Evolutionary conservation across 176 grass and related monocot species (phyloP), one percentile per base, ranked within the genome.

Genomic region (Calamus simplicifolius): DNA sequence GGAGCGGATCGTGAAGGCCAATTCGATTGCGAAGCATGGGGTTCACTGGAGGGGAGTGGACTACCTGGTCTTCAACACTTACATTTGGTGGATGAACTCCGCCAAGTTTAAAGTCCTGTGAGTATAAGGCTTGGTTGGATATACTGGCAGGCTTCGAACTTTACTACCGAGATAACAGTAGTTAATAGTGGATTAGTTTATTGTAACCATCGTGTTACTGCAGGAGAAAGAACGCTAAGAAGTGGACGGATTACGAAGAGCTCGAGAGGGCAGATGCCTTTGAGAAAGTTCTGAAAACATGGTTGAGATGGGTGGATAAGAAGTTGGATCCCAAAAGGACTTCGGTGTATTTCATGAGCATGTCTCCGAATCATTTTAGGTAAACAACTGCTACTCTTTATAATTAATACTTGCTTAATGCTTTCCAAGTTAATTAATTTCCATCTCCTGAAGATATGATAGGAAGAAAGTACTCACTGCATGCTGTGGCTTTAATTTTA

Each of bases 31-130:
- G 54, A 71, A 27, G 3, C 93, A 98, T 59, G 87, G 84, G 0
- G 72, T 25, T 6, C n/a, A 92, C 59, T 98, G 93, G 87, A 92
- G 63, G 57, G 81, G 28, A 3, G 81, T 68, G 0, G 93, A 98
- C 55, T 98, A 88, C 72, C 77, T 98, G 66, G n/a, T 98, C 68
- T 98, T 98, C 77, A 91, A 98, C 66, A 92, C 87, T 12, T 98
- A 98, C 81, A 98, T 98, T 64, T 98, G 93, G 93, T 98, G 93
- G 93, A 83, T 98, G 84, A 98, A 98, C 78, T 76, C 59, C 0
- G 5, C 58, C 8, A 72, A 92, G 27, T 55, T 68, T 10, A 68
- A 68, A 68, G 65, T 68, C 2, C 28, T 68, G 65, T 68, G 27
- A 56, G 65, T 68, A 23, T n/a, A n/a, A n/a, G n/a, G 23, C 8